phyloP scores from a whole-genome alignment of 148 eudicot species.

The Fallopia convolvulus region DNA sequence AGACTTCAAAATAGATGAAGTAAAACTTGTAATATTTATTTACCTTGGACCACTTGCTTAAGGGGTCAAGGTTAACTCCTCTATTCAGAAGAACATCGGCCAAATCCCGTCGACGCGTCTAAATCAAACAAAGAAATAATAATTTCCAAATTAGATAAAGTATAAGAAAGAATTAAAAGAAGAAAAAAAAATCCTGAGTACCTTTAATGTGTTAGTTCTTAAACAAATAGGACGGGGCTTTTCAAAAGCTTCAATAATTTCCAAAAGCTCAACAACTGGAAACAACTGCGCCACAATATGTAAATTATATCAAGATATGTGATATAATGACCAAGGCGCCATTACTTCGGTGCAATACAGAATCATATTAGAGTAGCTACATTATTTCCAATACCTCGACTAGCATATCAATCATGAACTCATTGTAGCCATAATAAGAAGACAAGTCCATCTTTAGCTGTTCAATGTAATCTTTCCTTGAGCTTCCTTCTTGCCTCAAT shows the following conservation, averaged over 20 bases:
- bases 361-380: not conserved
- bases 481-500: constrained; percentile 56
- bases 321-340: not conserved
- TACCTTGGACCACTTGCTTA: constrained; percentile 97
- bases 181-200: constrained; percentile 11
- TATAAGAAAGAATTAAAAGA: not conserved
- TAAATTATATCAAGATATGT: not conserved
- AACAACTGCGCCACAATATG: constrained; percentile 49
- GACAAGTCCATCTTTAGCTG: constrained; percentile 68
- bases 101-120: constrained; percentile 91
- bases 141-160: not conserved
- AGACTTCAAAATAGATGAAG: not conserved
- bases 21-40: not conserved
- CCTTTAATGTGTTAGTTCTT: constrained; percentile 87
- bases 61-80: constrained; percentile 87
- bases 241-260: constrained; percentile 93
- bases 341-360: not conserved
- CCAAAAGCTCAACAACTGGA: constrained; percentile 70
- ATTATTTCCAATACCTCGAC: constrained; percentile 47
- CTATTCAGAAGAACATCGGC: constrained; percentile 90
- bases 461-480: constrained; percentile 67
- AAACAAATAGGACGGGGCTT: constrained; percentile 81
- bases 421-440: constrained; percentile 89
- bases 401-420: constrained; percentile 63
- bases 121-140: constrained; percentile 6